Evolutionary conservation across 345 rosid genomes (phyloP), one percentile per base, ranked within the genome.

Genomic region (Litchi chinensis): DNA sequence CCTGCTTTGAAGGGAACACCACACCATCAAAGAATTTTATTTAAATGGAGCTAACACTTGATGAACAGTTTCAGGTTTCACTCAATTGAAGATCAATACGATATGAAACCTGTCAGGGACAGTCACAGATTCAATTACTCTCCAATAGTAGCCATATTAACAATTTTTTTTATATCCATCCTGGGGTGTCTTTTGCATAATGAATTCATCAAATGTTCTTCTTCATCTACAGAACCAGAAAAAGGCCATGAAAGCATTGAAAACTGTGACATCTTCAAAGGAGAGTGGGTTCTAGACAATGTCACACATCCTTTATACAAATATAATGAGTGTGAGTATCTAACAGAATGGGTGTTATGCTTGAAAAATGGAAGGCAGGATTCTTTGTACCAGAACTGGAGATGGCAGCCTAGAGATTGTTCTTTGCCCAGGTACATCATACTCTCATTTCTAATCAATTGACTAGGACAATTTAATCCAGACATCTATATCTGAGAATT

Each of bases 331-430:
- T 94, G 99, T 50, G 90, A 89, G 82, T 90, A 87, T 64, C 85
- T 93, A 5, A 73, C 93, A 0, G 88, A 88, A 57, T 92, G 89
- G 83, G 94, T 86, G 65, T 81, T 89, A 10, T 96, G 97, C 77
- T 81, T 88, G 59, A 87, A 90, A 82, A 93, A 96, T 76, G 99
- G 98, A 28, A 91, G 99, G 79, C 88, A 87, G 66, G 95, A 96
- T 77, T 91, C 95, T 8, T 32, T 79, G 75, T 93, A 88, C 78
- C 96, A 95, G 91, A 90, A 88, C 54, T 96, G 98, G 99, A 91
- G 91, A 86, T 96, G 99, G 99, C 91, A 96, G 76, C 98, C 99
- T 37, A 88, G 82, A 65, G 93, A 91, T 65, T 96, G 99, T 66
- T 89, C 93, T 57, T 79, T 96, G 76, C 99, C 97, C 81, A 88